phyloP scores from a whole-genome alignment of 1,284 basidiomycete genomes.

The Moniliophthora roreri region DNA sequence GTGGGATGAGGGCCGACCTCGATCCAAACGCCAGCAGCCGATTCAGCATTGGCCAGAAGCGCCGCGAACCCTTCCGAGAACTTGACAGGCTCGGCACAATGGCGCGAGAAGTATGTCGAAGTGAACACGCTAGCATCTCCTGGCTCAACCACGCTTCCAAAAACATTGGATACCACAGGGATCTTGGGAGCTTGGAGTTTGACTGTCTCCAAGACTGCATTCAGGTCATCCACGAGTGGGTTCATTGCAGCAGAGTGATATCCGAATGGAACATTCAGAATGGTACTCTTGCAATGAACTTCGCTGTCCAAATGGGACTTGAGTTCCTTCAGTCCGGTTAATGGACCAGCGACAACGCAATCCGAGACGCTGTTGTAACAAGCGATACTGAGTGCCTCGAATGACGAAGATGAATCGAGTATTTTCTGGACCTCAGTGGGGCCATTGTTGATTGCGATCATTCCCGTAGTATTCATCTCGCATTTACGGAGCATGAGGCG shows the following conservation, averaged over 20 bases:
- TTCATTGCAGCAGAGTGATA: constrained; percentile 65
- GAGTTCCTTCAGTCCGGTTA: constrained; percentile 30
- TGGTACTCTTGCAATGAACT: constrained; percentile 35
- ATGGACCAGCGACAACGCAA: constrained; percentile 57
- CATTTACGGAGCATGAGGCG: constrained; percentile 53
- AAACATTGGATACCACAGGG: constrained; percentile 58
- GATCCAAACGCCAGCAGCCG: constrained; percentile 46
- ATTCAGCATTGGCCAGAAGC: constrained; percentile 30
- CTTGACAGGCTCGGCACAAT: constrained; percentile 58
- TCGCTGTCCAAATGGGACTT: constrained; percentile 32
- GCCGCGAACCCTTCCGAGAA: constrained; percentile 51
- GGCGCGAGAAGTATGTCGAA: constrained; percentile 53
- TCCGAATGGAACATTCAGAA: constrained; percentile 56
- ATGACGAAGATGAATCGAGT: constrained; percentile 23
- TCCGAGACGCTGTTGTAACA: constrained; percentile 62
- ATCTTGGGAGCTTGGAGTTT: constrained; percentile 45
- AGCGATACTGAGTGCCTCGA: constrained; percentile 45
- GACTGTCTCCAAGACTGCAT: constrained; percentile 32
- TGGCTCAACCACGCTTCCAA: constrained; percentile 49
- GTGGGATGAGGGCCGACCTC: constrained; percentile 66
- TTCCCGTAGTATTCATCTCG: constrained; percentile 43
- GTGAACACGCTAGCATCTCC: constrained; percentile 50
- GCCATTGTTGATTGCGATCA: constrained; percentile 52
- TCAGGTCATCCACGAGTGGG: constrained; percentile 50
- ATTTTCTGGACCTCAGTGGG: constrained; percentile 31